Evolutionary conservation across 441 rosid genomes (phyloP).

Genomic region (Adansonia gregorii): DNA sequence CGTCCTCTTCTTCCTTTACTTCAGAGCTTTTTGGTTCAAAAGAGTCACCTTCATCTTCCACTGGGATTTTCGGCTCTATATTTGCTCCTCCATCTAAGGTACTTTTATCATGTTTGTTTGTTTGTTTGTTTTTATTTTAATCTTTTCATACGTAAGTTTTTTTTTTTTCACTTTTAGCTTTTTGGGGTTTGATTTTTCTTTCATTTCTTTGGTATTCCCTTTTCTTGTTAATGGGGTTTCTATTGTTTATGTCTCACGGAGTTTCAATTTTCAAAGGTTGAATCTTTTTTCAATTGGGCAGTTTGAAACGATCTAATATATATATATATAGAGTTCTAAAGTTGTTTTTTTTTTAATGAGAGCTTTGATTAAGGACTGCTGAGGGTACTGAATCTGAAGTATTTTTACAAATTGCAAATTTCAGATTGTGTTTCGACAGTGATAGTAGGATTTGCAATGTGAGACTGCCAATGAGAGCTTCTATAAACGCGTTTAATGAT

Average conservation of each 20-base stretch:
- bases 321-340: background rate
- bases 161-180: background rate
- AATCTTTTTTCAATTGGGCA: constrained; percentile 1
- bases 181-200: constrained; percentile 13
- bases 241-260: constrained; percentile 14
- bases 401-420: background rate
- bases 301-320: background rate
- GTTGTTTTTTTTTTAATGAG: background rate
- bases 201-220: background rate
- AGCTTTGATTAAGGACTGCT: background rate
- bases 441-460: constrained; percentile 8
- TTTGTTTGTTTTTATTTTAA: constrained; percentile 36
- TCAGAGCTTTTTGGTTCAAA: constrained; percentile 77
- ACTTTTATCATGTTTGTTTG: background rate
- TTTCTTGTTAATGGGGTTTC: constrained; percentile 17
- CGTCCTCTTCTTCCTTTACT: constrained; percentile 58
- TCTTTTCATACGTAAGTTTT: background rate
- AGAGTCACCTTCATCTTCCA: constrained; percentile 58
- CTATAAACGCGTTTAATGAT: no score
- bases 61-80: constrained; percentile 73
- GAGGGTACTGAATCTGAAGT: background rate
- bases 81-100: constrained; percentile 75
- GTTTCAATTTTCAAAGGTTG: constrained; percentile 7
- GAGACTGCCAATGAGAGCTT: no score
- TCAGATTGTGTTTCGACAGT: background rate